Evolutionary conservation across 305 asterid genomes (phyloP), one percentile per base, ranked within the genome.

Genomic region (Rubia tinctorum): DNA sequence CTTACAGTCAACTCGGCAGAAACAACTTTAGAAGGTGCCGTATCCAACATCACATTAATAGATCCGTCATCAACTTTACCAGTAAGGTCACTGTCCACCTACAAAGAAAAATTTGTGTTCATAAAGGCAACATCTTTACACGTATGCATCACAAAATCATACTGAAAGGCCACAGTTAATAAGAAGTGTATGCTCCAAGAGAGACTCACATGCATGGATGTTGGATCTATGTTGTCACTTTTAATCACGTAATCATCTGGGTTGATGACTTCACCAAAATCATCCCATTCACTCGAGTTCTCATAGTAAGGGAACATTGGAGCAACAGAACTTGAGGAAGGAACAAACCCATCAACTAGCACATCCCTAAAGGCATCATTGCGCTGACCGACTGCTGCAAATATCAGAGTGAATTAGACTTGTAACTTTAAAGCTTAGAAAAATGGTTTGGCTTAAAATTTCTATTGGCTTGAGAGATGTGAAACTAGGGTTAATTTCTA

Each of bases 61-160:
- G 97, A 84, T 83, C 84, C 97, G 80, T 95, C 98, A 75, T 95
- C 99, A 83, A 92, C 92, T 86, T 92, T 95, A 76, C 97, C 97
- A 58, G 83, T 86, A 61, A 83, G 82, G 82, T 90, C 93, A 69
- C 91, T 98, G 77, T 84, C 91, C 77, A 83, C 87, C 98, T 90
- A 86, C 42, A 82, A 61, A 87, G 47, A 2, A 58, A 78, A 73
- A 49, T n/a, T 72, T 44, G 25, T 63, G 34, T 69, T 68, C 62
- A 82, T 18, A 20, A 53, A 17, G 59, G 59, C 59, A 53, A 17
- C 59, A 53, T 53, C 23, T 53, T 53, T 53, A 53, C 59, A 49
- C 55, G 18, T 10, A 8, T 53, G 59, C 59, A 53, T 53, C 59
- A 44, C 58, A 55, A 51, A 42, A 17, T 73, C 37, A 6, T 11